A percentile compares a stretch with the other conserved stretches of the same genome.
phyloP scores from a whole-genome alignment of 1,284 basidiomycete species.

The Cryptococcus jaspeensis region DNA sequence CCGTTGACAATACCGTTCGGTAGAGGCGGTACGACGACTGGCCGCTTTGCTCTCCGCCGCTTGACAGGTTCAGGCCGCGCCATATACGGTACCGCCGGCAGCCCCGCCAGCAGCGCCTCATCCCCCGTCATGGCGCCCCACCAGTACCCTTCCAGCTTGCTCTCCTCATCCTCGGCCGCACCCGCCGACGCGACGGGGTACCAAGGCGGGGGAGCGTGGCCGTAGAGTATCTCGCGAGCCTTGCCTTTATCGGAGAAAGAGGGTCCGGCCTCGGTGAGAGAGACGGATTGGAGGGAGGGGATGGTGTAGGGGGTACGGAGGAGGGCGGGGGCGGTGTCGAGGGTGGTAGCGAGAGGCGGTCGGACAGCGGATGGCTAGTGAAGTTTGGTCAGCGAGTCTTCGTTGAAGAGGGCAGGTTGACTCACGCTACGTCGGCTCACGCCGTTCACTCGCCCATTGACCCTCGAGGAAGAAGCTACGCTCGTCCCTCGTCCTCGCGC shows the following conservation, averaged over 20 bases:
- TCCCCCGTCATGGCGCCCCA: conserved; percentile 42
- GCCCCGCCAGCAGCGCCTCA: conserved; percentile 37
- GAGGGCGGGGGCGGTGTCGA: conserved; percentile 60
- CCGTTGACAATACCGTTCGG: conserved; percentile 2
- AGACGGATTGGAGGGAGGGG: conserved; percentile 48
- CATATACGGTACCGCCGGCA: conserved; percentile 44
- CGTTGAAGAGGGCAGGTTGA: background rate
- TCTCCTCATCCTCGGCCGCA: conserved; percentile 35
- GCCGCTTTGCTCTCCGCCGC: conserved; percentile 1
- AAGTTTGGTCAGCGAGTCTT: background rate
- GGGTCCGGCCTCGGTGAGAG: conserved; percentile 34
- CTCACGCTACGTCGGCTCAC: conserved; percentile 9
- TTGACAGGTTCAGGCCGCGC: conserved; percentile 4
- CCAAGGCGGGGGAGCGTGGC: conserved; percentile 38
- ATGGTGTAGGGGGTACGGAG: conserved; percentile 75
- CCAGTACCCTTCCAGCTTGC: conserved; percentile 44
- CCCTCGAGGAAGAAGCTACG: conserved; percentile 14
- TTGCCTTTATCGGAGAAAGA: conserved; percentile 46
- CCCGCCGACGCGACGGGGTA: conserved; percentile 24
- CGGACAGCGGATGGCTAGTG: conserved; percentile 38
- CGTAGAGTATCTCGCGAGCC: conserved; percentile 38
- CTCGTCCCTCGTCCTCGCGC: conserved; percentile 3
- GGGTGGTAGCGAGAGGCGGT: conserved; percentile 39
- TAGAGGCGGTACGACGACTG: background rate
- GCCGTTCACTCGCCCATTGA: conserved; percentile 7